phyloP scores from a whole-genome alignment of 1,139 yeast species.

The Debaryomycetaceae sp. region DNA sequence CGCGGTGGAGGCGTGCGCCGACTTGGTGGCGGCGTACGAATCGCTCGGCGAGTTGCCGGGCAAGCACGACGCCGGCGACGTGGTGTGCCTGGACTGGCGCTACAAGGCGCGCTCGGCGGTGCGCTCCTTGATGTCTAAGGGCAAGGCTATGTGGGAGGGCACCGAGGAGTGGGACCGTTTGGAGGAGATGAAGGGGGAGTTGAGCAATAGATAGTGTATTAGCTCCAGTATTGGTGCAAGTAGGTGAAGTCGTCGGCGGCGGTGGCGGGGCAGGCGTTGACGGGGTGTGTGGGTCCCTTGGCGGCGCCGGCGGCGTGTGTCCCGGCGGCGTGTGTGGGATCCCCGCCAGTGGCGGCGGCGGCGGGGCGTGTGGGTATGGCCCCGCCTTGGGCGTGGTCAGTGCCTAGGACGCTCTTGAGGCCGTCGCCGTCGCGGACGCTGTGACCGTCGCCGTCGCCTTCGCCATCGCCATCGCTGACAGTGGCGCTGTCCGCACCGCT shows the following conservation, averaged over 20 bases:
- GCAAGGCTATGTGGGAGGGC: constrained; percentile 76
- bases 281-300: too few relatives aligned
- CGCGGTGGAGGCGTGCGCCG: constrained; percentile 76
- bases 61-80: constrained; percentile 73
- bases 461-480: not conserved
- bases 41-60: constrained; percentile 86
- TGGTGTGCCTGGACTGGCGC: constrained; percentile 90
- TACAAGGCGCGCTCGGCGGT: constrained; percentile 74
- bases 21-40: constrained; percentile 82
- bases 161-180: constrained; percentile 73
- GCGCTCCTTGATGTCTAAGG: constrained; percentile 74
- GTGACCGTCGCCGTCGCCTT: not conserved
- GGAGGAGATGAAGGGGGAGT: constrained; percentile 47
- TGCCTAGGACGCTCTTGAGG: too few relatives aligned
- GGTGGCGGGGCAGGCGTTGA: not conserved
- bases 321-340: too few relatives aligned
- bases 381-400: too few relatives aligned
- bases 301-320: too few relatives aligned
- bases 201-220: constrained; percentile 12
- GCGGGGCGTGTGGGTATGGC: too few relatives aligned
- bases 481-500: not conserved
- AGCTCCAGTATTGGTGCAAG: not conserved
- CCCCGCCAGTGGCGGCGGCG: too few relatives aligned
- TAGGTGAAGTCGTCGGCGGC: not conserved
- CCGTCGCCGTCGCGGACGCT: too few relatives aligned